Evolutionary conservation across 257 asterid genomes (phyloP).

Genomic region (Gardenia jasminoides): DNA sequence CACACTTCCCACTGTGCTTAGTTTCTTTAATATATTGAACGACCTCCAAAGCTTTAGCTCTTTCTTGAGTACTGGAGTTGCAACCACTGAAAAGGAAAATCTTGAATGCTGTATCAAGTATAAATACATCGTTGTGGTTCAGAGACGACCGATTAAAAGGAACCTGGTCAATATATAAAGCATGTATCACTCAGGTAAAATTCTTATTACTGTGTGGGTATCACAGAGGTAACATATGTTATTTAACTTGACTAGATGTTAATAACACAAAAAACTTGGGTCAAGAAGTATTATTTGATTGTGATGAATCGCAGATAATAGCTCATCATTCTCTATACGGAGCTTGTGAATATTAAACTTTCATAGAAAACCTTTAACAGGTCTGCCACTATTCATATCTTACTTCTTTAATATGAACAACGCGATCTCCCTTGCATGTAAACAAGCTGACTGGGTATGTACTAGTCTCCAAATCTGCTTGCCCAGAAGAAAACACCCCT

Average conservation of each 20-base stretch:
- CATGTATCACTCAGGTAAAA: background rate
- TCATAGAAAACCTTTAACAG: background rate
- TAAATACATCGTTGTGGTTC: slow-evolving; percentile 72
- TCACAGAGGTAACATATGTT: background rate
- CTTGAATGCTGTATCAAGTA: slow-evolving; percentile 72
- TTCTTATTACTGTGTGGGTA: background rate
- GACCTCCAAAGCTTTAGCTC: slow-evolving; percentile 92
- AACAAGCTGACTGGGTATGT: slow-evolving; percentile 59
- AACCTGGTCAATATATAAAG: slow-evolving; percentile 38
- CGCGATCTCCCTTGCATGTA: slow-evolving; percentile 80
- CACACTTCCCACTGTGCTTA: slow-evolving; percentile 78
- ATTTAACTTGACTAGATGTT: background rate
- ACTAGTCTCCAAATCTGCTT: slow-evolving; percentile 51
- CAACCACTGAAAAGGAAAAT: slow-evolving; percentile 81
- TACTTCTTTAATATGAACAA: slow-evolving; percentile 78
- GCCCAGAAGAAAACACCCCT: slow-evolving; percentile 66
- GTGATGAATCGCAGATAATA: background rate
- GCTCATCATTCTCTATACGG: background rate
- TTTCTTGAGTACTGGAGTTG: slow-evolving; percentile 74
- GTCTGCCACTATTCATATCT: slow-evolving; percentile 18
- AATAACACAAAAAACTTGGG: background rate
- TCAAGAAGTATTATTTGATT: background rate
- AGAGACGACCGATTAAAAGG: slow-evolving; percentile 73
- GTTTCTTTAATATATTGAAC: slow-evolving; percentile 82
- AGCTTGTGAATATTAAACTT: background rate